Base-by-base conservation (phyloP, 2,329 filamentous ascomycete genomes). In the Penicillium concentricum region DNA sequence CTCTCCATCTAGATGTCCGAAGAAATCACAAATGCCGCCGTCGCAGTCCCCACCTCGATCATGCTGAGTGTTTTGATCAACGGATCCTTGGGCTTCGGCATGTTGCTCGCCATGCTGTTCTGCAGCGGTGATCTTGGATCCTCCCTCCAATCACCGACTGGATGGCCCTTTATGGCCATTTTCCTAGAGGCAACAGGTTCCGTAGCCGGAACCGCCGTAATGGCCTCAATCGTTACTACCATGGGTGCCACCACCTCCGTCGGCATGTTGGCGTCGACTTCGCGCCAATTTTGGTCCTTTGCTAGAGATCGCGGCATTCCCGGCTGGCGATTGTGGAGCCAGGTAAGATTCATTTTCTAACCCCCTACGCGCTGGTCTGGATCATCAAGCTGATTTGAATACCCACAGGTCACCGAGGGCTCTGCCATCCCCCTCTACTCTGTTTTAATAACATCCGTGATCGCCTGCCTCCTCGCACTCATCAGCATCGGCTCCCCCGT, bases 221-320 rank as follows among this genome's bases (percentile, higher is more conserved):
- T 74, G 48, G 60, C 54, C 6, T 61, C 61, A 5, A 64, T 72
- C 26, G 61, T 74, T 8, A 65, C 71, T 1, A 56, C 68, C 8
- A 66, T 73, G 24, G 67, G 66, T 16, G 61, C 70, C 15, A 69
- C 67, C 38, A 67, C 69, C 9, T 69, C 69, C 1, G 67, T 74
- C 18, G 71, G 70, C 35, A 68, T 72, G 59, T 58, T 74, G 4
- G 72, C 72, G 3, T 81, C 83, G 76, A 74, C 69, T 63, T 86
- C 57, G 70, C 78, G 66, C 24, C 65, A 68, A 50, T 64, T 69
- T 48, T 68, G 67, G 70, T 66, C 67, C 8, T 69, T 71, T 24
- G 56, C 68, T 15, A 56, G 68, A 28, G 65, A 71, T 38, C 59
- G 64, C 4, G 68, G 65, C 10, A 58, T 71, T 18, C 68, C 68